Evolutionary conservation across 2,329 filamentous ascomycete species (phyloP), one percentile per base, ranked within the genome.

Genomic region (Ceratocystis harringtonii): DNA sequence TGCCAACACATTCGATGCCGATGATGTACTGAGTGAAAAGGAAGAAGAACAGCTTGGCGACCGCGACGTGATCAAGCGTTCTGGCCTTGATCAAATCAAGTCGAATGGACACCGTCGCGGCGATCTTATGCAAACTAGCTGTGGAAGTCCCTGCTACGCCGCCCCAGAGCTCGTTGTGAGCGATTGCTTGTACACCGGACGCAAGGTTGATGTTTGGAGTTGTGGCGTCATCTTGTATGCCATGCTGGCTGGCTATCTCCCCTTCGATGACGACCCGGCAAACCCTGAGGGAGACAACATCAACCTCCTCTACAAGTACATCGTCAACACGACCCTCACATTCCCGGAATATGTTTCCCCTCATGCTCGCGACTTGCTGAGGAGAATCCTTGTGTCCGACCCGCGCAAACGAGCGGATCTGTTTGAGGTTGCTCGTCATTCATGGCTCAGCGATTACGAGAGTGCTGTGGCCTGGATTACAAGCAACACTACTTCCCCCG

Each of bases 271-370:
- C 73, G 94, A 99, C 72, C 94, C 94, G 69, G 94, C 92, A 58
- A 99, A 99, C 73, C 94, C 94, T 1, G 94, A 99, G 76, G 94
- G 94, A 70, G 94, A 99, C 75, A 99, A 99, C 74, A 99, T 99
- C 78, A 99, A 99, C 74, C 82, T 99, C 10, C 80, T 99, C 32
- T 99, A 99, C 82, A 97, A 97, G 78, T 99, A 99, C 77, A 99
- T 99, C 71, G 92, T 96, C 67, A 95, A 90, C 65, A 99, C 94
- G 0, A 92, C 92, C 44, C 83, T 99, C 52, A 97, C 92, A 3
- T 99, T 99, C 74, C 94, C 94, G 68, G 94, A 99, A 85, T 97
- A 97, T 74, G 94, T 99, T 70, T 96, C 94, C 6, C 94, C 94
- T 6, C 94, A 99, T 75, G 92, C 94, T 25, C 84, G 94, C 71